phyloP scores from a whole-genome alignment of 2,329 filamentous ascomycete species.

The Chrysoporthe austroafricana region DNA sequence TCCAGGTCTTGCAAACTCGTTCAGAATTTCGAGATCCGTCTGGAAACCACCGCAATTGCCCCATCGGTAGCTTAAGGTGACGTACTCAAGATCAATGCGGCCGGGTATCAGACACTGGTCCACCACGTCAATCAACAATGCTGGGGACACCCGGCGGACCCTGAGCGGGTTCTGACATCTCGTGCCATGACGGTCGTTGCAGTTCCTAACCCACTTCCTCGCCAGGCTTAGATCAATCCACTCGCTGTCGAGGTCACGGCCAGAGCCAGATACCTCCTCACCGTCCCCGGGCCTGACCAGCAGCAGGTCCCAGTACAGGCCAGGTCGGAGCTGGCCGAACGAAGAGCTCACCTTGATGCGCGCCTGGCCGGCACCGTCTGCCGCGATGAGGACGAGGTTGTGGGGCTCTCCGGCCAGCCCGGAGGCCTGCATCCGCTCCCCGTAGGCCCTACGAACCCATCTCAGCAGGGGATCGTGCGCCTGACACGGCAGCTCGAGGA shows the following conservation, averaged over 20 bases:
- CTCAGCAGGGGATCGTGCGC: neutral
- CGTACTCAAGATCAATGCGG: neutral
- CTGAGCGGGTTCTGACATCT: conserved; percentile 1
- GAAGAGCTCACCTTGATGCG: neutral
- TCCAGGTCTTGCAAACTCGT: neutral
- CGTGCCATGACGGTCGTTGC: neutral
- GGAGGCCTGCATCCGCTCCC: neutral
- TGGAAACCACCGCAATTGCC: conserved; percentile 2
- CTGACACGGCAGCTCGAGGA: neutral
- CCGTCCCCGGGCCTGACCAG: neutral
- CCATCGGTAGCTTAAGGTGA: conserved; percentile 3
- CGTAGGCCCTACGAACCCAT: neutral
- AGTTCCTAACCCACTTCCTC: neutral
- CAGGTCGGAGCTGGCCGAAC: neutral
- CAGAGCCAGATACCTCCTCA: neutral
- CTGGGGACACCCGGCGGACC: neutral
- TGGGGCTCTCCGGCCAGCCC: neutral
- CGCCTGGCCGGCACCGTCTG: neutral
- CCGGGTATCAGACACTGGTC: neutral
- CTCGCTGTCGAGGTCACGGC: neutral
- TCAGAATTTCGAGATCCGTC: neutral
- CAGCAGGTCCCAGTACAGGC: conserved; percentile 1
- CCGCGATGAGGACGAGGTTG: neutral
- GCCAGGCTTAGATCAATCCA: neutral
- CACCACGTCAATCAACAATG: conserved; percentile 1